Evolutionary conservation across 176 grass and related monocot genomes (phyloP), one percentile per base, ranked within the genome.

Genomic region (Eragrostis nindensis): DNA sequence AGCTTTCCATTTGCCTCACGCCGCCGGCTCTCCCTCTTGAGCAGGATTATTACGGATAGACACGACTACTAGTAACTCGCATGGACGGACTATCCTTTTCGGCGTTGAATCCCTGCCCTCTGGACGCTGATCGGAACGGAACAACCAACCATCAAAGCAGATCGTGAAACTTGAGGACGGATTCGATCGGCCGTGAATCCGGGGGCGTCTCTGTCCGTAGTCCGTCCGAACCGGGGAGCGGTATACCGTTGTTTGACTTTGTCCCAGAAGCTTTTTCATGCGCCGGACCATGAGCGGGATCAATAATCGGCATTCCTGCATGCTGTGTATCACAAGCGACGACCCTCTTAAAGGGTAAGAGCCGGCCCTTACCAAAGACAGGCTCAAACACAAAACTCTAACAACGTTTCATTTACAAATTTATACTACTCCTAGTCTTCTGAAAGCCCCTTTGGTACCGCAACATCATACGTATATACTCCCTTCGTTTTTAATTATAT

Each of bases 41-140:
- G n/a, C 67, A 38, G 19, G 1, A 5, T 15, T 38, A 36, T 36
- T 36, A 36, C 32, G 32, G 32, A 36, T 36, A 36, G 32, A 36
- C 32, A 36, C 32, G 1, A n/a, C 32, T 36, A 36, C 32, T 36
- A 36, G n/a, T 36, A 36, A 36, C 32, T 36, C 32, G n/a, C n/a
- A n/a, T n/a, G 32, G 32, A 36, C 27, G 67, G 67, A 46, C 67
- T 17, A 24, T 70, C 68, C 13, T 47, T 70, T 70, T 48, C 68
- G 24, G 3, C 43, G 68, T 70, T 43, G 68, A 70, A 70, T 48
- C 45, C 10, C 13, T 70, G 21, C 7, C 22, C 1, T 3, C 49
- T 16, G 17, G 3, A 3, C 16, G 16, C 16, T 16, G 17, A 3
- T 5, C 32, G 32, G 32, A 36, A 36, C 32, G 32, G 32, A 36